These are phyloP conservation scores for Teratosphaeria epicoccoides DNA, from an alignment of 2,329 filamentous ascomycete genomes.

Conservation along the genomic window DNA sequence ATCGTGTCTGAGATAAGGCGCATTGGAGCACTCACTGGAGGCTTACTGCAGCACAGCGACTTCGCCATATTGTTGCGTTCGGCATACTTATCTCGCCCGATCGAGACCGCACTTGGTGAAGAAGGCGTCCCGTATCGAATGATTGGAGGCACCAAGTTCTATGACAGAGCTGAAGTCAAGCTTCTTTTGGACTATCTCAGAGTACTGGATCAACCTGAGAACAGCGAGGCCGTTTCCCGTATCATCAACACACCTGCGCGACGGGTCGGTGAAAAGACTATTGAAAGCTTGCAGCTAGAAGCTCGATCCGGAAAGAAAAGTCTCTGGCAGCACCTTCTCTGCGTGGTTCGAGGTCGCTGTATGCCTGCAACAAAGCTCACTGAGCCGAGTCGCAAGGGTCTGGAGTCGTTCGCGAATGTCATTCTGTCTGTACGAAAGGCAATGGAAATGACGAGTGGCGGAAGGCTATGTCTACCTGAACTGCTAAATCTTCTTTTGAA, in stretches of 20 bases:
- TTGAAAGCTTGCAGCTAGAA: slow-evolving; percentile 64
- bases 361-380: slow-evolving; percentile 45
- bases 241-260: slow-evolving; percentile 78
- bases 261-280: slow-evolving; percentile 68
- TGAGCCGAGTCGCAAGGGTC: slow-evolving; percentile 44
- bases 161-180: slow-evolving; percentile 83
- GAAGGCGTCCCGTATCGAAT: slow-evolving; percentile 80
- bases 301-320: slow-evolving; percentile 59
- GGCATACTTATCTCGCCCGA: slow-evolving; percentile 68
- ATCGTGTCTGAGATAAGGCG: slow-evolving; percentile 75
- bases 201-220: slow-evolving; percentile 71
- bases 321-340: slow-evolving; percentile 65
- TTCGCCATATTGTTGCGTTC: slow-evolving; percentile 82
- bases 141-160: slow-evolving; percentile 85
- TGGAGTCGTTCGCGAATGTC: slow-evolving; percentile 49
- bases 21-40: slow-evolving; percentile 57
- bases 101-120: slow-evolving; percentile 72
- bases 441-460: slow-evolving; percentile 17
- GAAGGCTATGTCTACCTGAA: slow-evolving; percentile 15
- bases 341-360: slow-evolving; percentile 42
- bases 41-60: slow-evolving; percentile 63
- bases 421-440: slow-evolving; percentile 49
- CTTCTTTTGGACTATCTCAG: slow-evolving; percentile 78
- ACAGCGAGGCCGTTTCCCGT: slow-evolving; percentile 74
- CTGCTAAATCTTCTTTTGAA: slow-evolving; percentile 49